Evolutionary conservation across 1,284 basidiomycete genomes (phyloP), one percentile per base, ranked within the genome.

Genomic region (Fomitopsis pinicola): DNA sequence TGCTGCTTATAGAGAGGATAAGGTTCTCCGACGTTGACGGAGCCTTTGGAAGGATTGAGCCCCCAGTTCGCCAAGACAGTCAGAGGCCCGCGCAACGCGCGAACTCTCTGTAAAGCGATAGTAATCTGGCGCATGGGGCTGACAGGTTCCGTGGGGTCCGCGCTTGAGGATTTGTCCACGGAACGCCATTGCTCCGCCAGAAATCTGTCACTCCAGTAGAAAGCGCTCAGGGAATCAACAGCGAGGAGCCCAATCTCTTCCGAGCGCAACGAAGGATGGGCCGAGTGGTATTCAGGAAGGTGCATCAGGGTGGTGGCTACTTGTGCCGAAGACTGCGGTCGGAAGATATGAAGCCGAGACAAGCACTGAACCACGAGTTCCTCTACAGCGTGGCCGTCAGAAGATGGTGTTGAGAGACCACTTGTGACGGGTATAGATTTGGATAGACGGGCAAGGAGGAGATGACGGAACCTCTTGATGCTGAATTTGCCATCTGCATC

Each of bases 191-290:
- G 84, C 70, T 92, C 91, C 38, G 76, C 71, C 44, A 78, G 76
- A 70, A 85, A 87, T 42, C 88, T 84, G 71, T 94, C 91, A 9
- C 79, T 66, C 91, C 91, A 93, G 73, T 89, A 85, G 70, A 89
- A 92, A 0, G 89, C 72, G 70, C 87, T 89, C 60, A 92, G 75
- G 7, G 89, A 89, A 73, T 94, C 92, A 45, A 94, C 76, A 15
- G 83, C 85, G 30, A 92, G 71, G 57, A 91, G 69, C 14, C 83
- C 85, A 19, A 91, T 80, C 63, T 85, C 84, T 50, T 76, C 72
- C 55, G 80, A 70, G 35, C 81, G 75, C 62, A 87, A 58, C n/a
- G 59, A 63, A 19, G 64, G 78, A 58, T 77, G 72, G 22, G 70
- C 69, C 6, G 75, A 69, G 66, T 87, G 84, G 67, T 88, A 88